phyloP scores from a whole-genome alignment of 768 basidiomycete genomes.

The Termitomyces heimii region DNA sequence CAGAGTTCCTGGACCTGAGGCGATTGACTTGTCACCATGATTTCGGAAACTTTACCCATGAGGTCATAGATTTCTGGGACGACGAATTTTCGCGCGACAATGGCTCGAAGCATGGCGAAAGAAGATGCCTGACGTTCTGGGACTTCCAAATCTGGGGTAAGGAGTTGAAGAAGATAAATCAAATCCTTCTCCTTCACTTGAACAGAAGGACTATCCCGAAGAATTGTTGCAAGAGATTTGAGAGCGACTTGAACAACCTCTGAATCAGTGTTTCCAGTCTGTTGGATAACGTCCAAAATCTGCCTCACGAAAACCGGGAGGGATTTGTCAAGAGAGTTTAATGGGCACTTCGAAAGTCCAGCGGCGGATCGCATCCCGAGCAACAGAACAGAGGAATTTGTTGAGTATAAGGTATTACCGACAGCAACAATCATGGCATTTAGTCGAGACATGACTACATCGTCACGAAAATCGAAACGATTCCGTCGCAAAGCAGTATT shows the following conservation, averaged over 20 bases:
- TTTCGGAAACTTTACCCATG: slow-evolving; percentile 88
- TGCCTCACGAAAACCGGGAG: slow-evolving; percentile 81
- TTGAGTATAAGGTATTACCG: slow-evolving; percentile 90
- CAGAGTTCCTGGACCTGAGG: slow-evolving; percentile 87
- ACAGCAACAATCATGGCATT: slow-evolving; percentile 83
- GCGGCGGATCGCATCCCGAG: slow-evolving; percentile 77
- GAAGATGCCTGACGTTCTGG: slow-evolving; percentile 77
- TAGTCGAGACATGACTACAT: slow-evolving; percentile 69
- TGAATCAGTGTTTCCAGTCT: slow-evolving; percentile 81
- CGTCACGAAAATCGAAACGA: slow-evolving; percentile 79
- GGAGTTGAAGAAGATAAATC: slow-evolving; percentile 76
- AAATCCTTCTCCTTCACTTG: slow-evolving; percentile 89
- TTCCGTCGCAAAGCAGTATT: slow-evolving; percentile 81
- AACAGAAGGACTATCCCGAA: slow-evolving; percentile 83
- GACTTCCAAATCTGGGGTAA: slow-evolving; percentile 89
- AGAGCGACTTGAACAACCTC: slow-evolving; percentile 87
- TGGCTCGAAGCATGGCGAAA: slow-evolving; percentile 85
- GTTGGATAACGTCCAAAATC: slow-evolving; percentile 75
- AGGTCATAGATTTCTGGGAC: slow-evolving; percentile 96
- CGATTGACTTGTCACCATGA: slow-evolving; percentile 93
- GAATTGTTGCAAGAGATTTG: slow-evolving; percentile 75
- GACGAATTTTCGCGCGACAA: slow-evolving; percentile 86
- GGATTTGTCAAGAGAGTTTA: slow-evolving; percentile 67
- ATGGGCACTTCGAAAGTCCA: slow-evolving; percentile 76
- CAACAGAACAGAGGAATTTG: slow-evolving; percentile 64